These are phyloP conservation scores for Paracamarosporium sp. DNA, from an alignment of 2,329 filamentous ascomycete genomes.

Conservation along the genomic window DNA sequence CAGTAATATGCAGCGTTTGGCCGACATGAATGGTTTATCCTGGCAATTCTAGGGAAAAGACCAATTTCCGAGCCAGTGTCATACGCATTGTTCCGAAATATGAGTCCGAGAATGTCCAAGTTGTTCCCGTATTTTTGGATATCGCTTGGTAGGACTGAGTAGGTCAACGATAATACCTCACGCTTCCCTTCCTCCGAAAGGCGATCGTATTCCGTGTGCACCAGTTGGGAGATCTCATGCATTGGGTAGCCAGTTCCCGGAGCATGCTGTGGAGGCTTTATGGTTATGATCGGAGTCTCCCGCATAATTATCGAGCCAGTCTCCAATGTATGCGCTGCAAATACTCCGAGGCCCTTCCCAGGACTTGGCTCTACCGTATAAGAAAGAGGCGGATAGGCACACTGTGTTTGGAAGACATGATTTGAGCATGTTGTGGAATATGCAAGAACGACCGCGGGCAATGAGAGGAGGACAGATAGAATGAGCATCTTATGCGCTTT, in stretches of 20 bases:
- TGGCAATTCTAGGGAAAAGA: constrained; percentile 42
- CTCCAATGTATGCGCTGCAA: constrained; percentile 45
- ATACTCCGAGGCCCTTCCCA: constrained; percentile 52
- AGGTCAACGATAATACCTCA: constrained; percentile 36
- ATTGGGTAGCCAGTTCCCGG: constrained; percentile 36
- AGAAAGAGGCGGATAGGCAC: constrained; percentile 28
- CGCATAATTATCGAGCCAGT: constrained; percentile 49
- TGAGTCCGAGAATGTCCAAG: constrained; percentile 34
- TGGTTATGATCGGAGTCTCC: constrained; percentile 48
- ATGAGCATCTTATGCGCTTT: not conserved
- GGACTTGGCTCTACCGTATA: constrained; percentile 38
- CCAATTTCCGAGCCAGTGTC: constrained; percentile 39
- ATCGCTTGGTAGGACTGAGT: constrained; percentile 25
- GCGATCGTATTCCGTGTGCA: constrained; percentile 31
- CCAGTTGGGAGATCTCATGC: constrained; percentile 23
- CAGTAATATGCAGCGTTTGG: constrained; percentile 48
- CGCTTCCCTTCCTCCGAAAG: constrained; percentile 26
- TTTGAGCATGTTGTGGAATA: constrained; percentile 15
- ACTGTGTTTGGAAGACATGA: constrained; percentile 18
- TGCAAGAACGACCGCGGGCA: constrained; percentile 10
- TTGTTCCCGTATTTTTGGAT: constrained; percentile 7
- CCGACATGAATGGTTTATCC: constrained; percentile 46
- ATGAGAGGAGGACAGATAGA: not conserved
- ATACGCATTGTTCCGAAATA: constrained; percentile 46
- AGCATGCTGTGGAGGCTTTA: constrained; percentile 30